phyloP scores from a whole-genome alignment of 2,329 filamentous ascomycete genomes.

The Penicillium sp. region DNA sequence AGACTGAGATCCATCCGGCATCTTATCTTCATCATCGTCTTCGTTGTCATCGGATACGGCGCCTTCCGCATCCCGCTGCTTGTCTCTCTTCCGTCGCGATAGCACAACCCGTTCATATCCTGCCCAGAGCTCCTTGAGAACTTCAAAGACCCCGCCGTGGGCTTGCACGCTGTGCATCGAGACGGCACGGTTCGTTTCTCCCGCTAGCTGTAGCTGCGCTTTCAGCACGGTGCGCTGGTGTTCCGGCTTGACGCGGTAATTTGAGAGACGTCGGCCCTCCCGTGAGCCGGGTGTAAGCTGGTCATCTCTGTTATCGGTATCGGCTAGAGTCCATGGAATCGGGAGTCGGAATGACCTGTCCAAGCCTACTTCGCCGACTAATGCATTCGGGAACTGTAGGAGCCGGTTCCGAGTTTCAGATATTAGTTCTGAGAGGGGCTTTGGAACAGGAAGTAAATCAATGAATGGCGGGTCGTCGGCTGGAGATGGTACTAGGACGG shows the following conservation, averaged over 20 bases:
- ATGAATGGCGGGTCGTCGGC: slow-evolving; percentile 52
- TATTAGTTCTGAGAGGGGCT: slow-evolving; percentile 54
- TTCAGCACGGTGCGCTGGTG: slow-evolving; percentile 61
- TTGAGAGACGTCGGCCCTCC: slow-evolving; percentile 59
- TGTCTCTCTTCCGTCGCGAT: slow-evolving; percentile 51
- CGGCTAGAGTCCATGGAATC: slow-evolving; percentile 46
- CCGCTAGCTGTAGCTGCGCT: slow-evolving; percentile 59
- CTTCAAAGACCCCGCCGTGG: slow-evolving; percentile 59
- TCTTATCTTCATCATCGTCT: slow-evolving; percentile 4
- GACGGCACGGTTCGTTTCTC: slow-evolving; percentile 57
- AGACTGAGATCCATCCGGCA: background rate
- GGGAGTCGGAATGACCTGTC: slow-evolving; percentile 63
- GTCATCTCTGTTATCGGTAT: slow-evolving; percentile 34
- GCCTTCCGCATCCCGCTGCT: slow-evolving; percentile 32
- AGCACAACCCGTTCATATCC: slow-evolving; percentile 54
- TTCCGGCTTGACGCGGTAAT: slow-evolving; percentile 55
- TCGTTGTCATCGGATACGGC: slow-evolving; percentile 29
- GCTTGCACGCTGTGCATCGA: slow-evolving; percentile 65
- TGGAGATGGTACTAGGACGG: slow-evolving; percentile 51
- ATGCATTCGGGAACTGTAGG: slow-evolving; percentile 52
- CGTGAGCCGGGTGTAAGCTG: slow-evolving; percentile 59
- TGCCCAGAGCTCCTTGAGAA: slow-evolving; percentile 57
- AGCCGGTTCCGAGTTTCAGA: slow-evolving; percentile 51
- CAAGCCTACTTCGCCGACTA: slow-evolving; percentile 63
- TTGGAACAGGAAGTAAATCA: slow-evolving; percentile 53